Evolutionary conservation across 176 grass and related monocot genomes (phyloP).

Genomic region (Lolium multiflorum): DNA sequence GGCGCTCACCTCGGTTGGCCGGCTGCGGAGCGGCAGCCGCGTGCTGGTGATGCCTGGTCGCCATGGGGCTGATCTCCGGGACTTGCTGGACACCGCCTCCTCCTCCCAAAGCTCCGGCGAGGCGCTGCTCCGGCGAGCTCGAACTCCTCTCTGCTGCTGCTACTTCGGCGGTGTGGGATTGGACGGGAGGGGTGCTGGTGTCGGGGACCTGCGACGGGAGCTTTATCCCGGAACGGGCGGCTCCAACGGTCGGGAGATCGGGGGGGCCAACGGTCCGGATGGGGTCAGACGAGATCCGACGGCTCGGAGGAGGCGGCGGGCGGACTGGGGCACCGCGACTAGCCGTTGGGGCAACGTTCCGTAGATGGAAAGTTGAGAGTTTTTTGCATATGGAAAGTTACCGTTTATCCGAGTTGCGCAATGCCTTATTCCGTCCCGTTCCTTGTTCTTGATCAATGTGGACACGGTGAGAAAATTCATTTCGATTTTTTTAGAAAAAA

Average conservation of each 20-base stretch:
- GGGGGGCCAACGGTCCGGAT: constrained; percentile 35
- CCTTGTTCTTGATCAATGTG: neutral
- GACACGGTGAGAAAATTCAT: neutral
- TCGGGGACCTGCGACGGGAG: neutral
- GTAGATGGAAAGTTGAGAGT: neutral
- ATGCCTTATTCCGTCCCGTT: neutral
- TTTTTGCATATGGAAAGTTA: neutral
- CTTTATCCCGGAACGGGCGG: constrained; percentile 21
- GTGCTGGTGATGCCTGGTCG: constrained; percentile 60
- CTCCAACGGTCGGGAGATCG: constrained; percentile 58
- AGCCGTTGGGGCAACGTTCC: constrained; percentile 57
- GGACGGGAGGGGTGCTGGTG: neutral
- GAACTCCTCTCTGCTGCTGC: neutral
- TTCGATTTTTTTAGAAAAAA: too few relatives aligned
- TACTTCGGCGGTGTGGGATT: neutral
- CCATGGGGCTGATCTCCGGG: constrained; percentile 52
- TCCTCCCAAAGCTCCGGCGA: neutral
- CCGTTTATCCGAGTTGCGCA: neutral
- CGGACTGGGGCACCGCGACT: neutral
- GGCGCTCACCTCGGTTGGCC: constrained; percentile 48
- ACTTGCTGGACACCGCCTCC: neutral
- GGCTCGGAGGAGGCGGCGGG: constrained; percentile 24
- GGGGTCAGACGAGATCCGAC: constrained; percentile 18
- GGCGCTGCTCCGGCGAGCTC: neutral
- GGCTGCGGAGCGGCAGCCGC: constrained; percentile 57